Evolutionary conservation across 1,284 basidiomycete species (phyloP), one percentile per base, ranked within the genome.

Genomic region (Pyrrhoderma lamaoense): DNA sequence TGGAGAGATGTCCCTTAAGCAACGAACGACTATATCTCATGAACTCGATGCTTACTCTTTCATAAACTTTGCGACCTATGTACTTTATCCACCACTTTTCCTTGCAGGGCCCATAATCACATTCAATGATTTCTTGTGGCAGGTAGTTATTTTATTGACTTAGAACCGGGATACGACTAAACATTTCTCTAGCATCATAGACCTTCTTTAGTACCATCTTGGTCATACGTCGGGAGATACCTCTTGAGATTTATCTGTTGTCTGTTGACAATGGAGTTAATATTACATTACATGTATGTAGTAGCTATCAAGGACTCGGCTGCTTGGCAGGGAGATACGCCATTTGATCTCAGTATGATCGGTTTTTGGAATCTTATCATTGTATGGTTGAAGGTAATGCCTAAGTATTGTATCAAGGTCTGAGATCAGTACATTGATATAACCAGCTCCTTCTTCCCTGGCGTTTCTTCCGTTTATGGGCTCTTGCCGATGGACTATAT

Each of bases 391-490:
- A 99, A 99, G 79, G 93, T 92, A 60, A 16, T 27, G 53, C 25
- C 35, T 27, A 18, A 34, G 43, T 16, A 40, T 36, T 42, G 18
- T 18, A 43, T 51, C 53, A 34, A 11, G 27, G 9, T 36, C 35
- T 25, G 45, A 23, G 18, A n/a, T 36, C 40, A 13, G 49, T 46
- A 42, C 13, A 1, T 23, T 37, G 21, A 27, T 4, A 8, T 5
- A 8, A 5, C 2, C 53, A 93, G 92, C 80, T 98, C n/a, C 75
- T 98, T 27, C 80, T 98, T 13, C 92, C 94, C 0, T 99, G 96
- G 96, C 80, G 95, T 8, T 95, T 96, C 73, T 99, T 99, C 73
- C 85, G 96, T 1, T 70, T 98, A 2, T 99, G 95, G 94, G 88
- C 94, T 0, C 71, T 99, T 34, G 64, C 82, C 11, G 92, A 94